Evolutionary conservation across 805 yeast genomes (phyloP), one percentile per base, ranked within the genome.

Genomic region (Pichia nakasei): DNA sequence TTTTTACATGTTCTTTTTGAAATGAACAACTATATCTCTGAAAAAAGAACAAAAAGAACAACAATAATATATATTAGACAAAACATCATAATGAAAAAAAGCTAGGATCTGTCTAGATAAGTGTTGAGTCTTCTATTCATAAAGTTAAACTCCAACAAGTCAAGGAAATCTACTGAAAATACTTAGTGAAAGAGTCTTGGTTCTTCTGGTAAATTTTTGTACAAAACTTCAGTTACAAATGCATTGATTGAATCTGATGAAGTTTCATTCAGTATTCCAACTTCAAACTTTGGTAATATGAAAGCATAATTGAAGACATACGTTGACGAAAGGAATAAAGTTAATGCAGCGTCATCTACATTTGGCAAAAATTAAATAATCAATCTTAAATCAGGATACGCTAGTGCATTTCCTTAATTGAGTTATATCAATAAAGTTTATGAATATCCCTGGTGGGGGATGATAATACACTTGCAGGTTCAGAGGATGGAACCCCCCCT

Each of bases 391-490:
- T 72, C 86, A 54, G 95, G 95, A 58, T 75, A 75, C 67, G 76
- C 72, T 42, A 63, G 70, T 31, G 72, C 69, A 32, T 76, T 78
- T 59, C 72, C 75, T 41, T 73, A 74, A 47, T 61, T 80, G 52
- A 58, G 72, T 39, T 71, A 72, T 62, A 57, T 82, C 45, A 72
- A 69, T n/a, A 89, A 82, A 66, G 70, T 73, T 43, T 88, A 82
- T n/a, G n/a, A n/a, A n/a, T n/a, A n/a, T n/a, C n/a, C n/a, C n/a
- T 58, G 95, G 94, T 55, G 82, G 83, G 87, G 83, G 95, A 94
- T 64, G 86, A 95, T 37, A 93, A 91, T 58, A 68, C 85, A 45
- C 69, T 73, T 52, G 86, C 95, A 27, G 91, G 82, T 50, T 67
- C 77, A 17, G 87, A 82, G 57, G 95, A 93, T 53, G 74, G 86